These are phyloP conservation scores for Globisporangium mamillatum DNA, from an alignment of 352 stramenopile genomes.

Conservation along the genomic window DNA sequence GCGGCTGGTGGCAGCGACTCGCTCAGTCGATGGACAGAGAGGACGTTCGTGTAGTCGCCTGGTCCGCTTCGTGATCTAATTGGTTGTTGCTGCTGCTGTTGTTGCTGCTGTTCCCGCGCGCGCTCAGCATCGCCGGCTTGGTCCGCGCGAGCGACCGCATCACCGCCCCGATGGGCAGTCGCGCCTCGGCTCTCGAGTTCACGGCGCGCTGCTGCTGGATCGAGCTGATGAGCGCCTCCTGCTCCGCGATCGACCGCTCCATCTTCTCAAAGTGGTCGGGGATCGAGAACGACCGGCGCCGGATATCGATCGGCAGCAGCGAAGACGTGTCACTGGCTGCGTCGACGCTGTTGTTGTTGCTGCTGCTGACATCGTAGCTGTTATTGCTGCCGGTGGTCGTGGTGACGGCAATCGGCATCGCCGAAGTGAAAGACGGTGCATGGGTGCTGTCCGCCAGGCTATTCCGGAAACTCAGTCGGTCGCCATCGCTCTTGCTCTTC, in stretches of 20 bases:
- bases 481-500: slow-evolving; percentile 3
- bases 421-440: not conserved
- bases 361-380: not conserved
- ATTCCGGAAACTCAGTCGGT: not conserved
- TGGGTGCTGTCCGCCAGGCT: not conserved
- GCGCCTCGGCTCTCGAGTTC: slow-evolving; percentile 9
- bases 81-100: not conserved
- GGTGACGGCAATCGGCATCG: not conserved
- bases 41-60: not conserved
- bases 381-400: not conserved
- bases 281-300: slow-evolving; percentile 42
- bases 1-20: not conserved
- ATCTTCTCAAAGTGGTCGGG: slow-evolving; percentile 50
- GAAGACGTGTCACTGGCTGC: slow-evolving; percentile 2
- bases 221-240: slow-evolving; percentile 54
- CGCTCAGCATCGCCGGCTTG: not conserved
- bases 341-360: slow-evolving; percentile 1
- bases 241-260: slow-evolving; percentile 61
- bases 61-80: not conserved
- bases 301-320: slow-evolving; percentile 20
- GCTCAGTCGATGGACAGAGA: not conserved
- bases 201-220: slow-evolving; percentile 49
- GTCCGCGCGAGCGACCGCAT: slow-evolving; percentile 14
- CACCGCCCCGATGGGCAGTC: slow-evolving; percentile 22
- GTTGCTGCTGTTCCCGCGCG: not conserved